Percentiles rank a stretch among this genome's conserved stretches.
Evolutionary conservation across 495 filamentous ascomycete genomes (phyloP).

Genomic region (Clohesyomyces aquaticus): DNA sequence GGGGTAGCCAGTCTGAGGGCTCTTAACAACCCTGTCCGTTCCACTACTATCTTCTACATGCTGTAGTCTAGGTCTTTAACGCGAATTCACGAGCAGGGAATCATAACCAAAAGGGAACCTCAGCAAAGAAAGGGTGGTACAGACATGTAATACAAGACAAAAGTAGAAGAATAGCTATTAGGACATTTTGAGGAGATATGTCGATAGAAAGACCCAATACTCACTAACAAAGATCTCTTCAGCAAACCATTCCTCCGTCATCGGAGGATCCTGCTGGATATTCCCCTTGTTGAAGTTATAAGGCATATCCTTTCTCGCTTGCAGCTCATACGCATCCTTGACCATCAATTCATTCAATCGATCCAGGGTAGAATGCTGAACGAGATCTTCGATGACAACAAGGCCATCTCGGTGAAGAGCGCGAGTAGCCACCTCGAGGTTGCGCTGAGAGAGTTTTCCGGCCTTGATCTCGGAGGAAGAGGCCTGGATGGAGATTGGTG

Average conservation of each 20-base stretch:
- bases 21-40: too few species aligned
- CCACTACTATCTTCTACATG: too few species aligned
- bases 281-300: constrained; percentile 61
- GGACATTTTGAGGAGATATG: too few species aligned
- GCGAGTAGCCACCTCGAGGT: constrained; percentile 57
- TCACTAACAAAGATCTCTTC: constrained; percentile 34
- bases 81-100: too few species aligned
- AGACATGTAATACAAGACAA: too few species aligned
- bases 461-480: constrained; percentile 10
- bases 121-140: too few species aligned
- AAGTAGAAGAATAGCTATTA: too few species aligned
- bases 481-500: constrained; percentile 23
- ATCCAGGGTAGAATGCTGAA: constrained; percentile 52
- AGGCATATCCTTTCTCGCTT: constrained; percentile 50
- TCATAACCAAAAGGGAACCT: constrained; percentile 46
- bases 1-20: too few species aligned
- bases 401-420: constrained; percentile 59
- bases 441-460: constrained; percentile 37
- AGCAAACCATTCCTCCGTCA: constrained; percentile 37
- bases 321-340: constrained; percentile 52
- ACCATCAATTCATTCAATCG: constrained; percentile 58
- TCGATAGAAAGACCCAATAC: constrained; percentile 9
- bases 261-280: constrained; percentile 58
- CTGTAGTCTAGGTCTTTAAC: too few species aligned
- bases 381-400: constrained; percentile 59